A percentile compares a stretch with the other conserved stretches of the same genome.
These are phyloP conservation scores for Cercospora zeae-maydis DNA, from an alignment of 2,329 filamentous ascomycete species.

Conservation along the genomic window DNA sequence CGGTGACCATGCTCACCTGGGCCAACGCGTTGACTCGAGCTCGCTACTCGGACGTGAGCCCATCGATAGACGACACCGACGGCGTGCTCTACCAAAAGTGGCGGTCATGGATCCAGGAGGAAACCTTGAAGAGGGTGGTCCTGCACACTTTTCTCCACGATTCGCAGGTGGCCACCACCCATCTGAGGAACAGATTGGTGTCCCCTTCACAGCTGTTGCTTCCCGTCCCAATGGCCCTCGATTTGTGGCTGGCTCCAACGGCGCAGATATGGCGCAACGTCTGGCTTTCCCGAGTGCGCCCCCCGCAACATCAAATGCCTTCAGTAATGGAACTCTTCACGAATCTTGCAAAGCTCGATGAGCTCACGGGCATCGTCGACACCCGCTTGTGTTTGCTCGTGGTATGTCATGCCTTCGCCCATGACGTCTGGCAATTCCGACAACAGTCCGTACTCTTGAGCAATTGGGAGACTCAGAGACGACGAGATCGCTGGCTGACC, in stretches of 20 bases:
- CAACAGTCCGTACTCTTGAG: conserved; percentile 40
- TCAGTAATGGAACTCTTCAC: conserved; percentile 47
- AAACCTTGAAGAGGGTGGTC: conserved; percentile 64
- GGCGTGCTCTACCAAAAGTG: conserved; percentile 59
- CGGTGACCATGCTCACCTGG: conserved; percentile 48
- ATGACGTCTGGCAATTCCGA: conserved; percentile 58
- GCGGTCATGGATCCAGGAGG: conserved; percentile 59
- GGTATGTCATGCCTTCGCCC: conserved; percentile 56
- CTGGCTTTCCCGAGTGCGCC: conserved; percentile 44
- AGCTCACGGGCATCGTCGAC: conserved; percentile 50
- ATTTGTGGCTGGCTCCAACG: conserved; percentile 62
- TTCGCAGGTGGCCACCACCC: conserved; percentile 61
- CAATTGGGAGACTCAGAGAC: conserved; percentile 21
- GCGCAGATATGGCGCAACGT: conserved; percentile 61
- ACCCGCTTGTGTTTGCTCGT: conserved; percentile 56
- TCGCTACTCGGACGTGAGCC: conserved; percentile 40
- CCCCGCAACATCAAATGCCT: conserved; percentile 40
- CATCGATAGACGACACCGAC: conserved; percentile 53
- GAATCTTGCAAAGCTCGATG: conserved; percentile 15
- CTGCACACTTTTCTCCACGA: conserved; percentile 63
- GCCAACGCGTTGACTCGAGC: conserved; percentile 26
- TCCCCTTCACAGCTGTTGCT: conserved; percentile 65
- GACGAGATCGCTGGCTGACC: conserved; percentile 28
- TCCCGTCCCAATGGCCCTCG: conserved; percentile 58
- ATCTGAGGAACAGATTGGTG: conserved; percentile 60